These are phyloP conservation scores for Hippophae rhamnoides DNA, from an alignment of 306 rosid genomes.

Conservation along the genomic window DNA sequence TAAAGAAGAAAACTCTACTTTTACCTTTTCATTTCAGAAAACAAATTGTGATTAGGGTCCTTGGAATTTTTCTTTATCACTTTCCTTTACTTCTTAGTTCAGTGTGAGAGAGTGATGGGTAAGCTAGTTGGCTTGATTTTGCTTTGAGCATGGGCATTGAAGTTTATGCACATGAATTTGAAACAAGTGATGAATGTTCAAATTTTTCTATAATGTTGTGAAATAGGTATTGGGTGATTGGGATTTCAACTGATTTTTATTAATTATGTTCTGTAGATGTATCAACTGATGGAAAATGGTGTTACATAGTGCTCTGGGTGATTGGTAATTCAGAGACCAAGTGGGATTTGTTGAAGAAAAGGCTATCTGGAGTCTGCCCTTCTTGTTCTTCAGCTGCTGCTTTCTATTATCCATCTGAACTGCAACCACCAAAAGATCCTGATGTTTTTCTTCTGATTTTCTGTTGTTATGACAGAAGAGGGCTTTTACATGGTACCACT, in stretches of 20 bases:
- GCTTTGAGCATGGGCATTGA: neutral
- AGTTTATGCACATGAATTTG: slow-evolving; percentile 8
- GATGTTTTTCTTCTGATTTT: slow-evolving; percentile 75
- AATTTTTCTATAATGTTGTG: slow-evolving; percentile 9
- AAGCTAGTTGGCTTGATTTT: neutral
- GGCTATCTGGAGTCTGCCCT: slow-evolving; percentile 76
- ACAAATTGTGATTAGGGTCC: neutral
- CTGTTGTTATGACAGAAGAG: slow-evolving; percentile 63
- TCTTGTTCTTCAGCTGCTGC: slow-evolving; percentile 83
- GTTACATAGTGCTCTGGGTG: slow-evolving; percentile 88
- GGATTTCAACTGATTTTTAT: slow-evolving; percentile 1
- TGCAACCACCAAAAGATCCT: slow-evolving; percentile 61
- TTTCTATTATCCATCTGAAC: slow-evolving; percentile 47
- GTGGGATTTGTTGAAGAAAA: slow-evolving; percentile 77
- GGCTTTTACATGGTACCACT: slow-evolving; percentile 68
- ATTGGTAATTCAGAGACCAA: slow-evolving; percentile 57
- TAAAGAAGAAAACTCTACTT: neutral
- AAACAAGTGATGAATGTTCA: slow-evolving; percentile 12
- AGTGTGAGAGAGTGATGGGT: neutral
- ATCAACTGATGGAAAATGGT: slow-evolving; percentile 96
- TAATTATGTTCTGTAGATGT: slow-evolving; percentile 42
- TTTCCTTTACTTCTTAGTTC: neutral
- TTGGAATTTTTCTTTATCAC: too few relatives aligned
- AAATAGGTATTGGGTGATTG: slow-evolving; percentile 9
- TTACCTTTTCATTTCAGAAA: neutral